Evolutionary conservation across 1,284 basidiomycete genomes (phyloP).

Genomic region (Fistulinella cinereoalba): DNA sequence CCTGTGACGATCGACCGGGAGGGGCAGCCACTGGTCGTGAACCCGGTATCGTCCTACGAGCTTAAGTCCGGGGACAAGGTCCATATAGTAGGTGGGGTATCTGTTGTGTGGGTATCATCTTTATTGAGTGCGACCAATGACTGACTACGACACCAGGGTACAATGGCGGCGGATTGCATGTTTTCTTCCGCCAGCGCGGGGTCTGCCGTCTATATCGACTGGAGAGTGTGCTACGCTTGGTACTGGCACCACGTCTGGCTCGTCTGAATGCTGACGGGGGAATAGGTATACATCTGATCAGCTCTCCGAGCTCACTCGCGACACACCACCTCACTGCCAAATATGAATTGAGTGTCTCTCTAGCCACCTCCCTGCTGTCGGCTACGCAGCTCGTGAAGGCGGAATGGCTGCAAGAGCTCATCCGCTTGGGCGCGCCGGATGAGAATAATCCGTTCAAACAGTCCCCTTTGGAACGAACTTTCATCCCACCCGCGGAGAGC

Average conservation of each 20-base stretch:
- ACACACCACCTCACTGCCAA: slow-evolving; percentile 61
- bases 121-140: background rate
- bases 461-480: slow-evolving; percentile 48
- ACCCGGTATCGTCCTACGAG: slow-evolving; percentile 31
- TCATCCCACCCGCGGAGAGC: slow-evolving; percentile 45
- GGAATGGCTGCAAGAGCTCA: slow-evolving; percentile 60
- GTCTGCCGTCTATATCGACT: slow-evolving; percentile 29
- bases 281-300: slow-evolving; percentile 51
- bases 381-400: slow-evolving; percentile 54
- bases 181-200: slow-evolving; percentile 40
- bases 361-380: slow-evolving; percentile 56
- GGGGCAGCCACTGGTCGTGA: slow-evolving; percentile 28
- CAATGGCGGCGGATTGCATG: slow-evolving; percentile 54
- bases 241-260: slow-evolving; percentile 22
- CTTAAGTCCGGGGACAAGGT: slow-evolving; percentile 53
- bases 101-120: slow-evolving; percentile 41
- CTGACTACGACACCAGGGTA: slow-evolving; percentile 37
- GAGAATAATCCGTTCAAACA: slow-evolving; percentile 34
- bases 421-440: slow-evolving; percentile 45
- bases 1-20: slow-evolving; percentile 38
- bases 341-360: slow-evolving; percentile 44
- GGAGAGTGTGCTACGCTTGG: slow-evolving; percentile 56
- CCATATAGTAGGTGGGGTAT: slow-evolving; percentile 43
- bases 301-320: slow-evolving; percentile 41
- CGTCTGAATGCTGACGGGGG: background rate